These are phyloP conservation scores for Beta lomatogona DNA, from an alignment of 179 eudicot genomes.

Conservation along the genomic window DNA sequence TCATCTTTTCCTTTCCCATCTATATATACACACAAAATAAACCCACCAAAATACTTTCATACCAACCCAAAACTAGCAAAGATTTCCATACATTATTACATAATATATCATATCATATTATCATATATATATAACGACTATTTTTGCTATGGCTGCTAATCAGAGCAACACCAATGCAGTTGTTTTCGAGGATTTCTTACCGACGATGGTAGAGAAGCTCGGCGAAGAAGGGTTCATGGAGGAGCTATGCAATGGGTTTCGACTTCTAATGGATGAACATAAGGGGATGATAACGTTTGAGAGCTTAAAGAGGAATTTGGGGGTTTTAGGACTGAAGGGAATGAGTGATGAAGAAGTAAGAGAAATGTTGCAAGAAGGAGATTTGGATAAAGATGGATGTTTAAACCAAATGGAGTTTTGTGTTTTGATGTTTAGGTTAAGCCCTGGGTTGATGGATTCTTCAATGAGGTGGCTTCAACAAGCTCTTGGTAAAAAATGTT, in stretches of 20 bases:
- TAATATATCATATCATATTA: background rate
- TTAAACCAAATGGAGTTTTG: constrained; percentile 50
- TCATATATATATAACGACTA: no score
- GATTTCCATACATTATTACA: background rate
- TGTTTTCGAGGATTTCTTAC: constrained; percentile 40
- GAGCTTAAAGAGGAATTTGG: constrained; percentile 34
- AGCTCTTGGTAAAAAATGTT: constrained; percentile 18
- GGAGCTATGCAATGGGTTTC: constrained; percentile 41
- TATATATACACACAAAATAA: constrained; percentile 15
- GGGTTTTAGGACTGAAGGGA: constrained; percentile 32
- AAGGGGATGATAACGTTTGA: constrained; percentile 46
- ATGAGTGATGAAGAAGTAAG: constrained; percentile 35
- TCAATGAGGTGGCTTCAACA: constrained; percentile 42
- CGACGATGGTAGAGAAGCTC: constrained; percentile 38
- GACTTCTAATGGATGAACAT: constrained; percentile 32
- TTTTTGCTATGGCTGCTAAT: constrained; percentile 13
- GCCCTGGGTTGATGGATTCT: constrained; percentile 47
- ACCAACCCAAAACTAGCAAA: background rate
- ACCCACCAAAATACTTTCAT: background rate
- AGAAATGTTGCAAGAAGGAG: constrained; percentile 44
- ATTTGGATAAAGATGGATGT: constrained; percentile 51
- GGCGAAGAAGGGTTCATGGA: constrained; percentile 49
- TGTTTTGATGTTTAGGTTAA: constrained; percentile 51
- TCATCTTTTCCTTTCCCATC: background rate
- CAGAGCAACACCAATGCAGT: constrained; percentile 13